Percentiles rank a stretch among this genome's conserved stretches.
Evolutionary conservation across 2,329 filamentous ascomycete genomes (phyloP).

Genomic region (Pyricularia sp.): DNA sequence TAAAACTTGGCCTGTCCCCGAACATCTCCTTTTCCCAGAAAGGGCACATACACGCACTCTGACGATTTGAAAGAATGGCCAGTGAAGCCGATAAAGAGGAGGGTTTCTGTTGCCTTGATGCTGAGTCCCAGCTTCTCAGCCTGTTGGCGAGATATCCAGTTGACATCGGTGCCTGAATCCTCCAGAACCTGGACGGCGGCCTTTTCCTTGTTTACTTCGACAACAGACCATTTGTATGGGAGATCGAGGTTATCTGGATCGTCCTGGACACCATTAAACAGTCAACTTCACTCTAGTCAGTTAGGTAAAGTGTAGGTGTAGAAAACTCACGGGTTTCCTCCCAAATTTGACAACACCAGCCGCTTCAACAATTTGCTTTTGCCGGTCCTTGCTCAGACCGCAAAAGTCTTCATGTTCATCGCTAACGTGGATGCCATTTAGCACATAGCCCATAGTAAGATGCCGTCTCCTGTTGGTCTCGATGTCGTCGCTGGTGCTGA

Average conservation of each 20-base stretch:
- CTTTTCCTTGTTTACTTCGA: background rate
- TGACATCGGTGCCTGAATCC: background rate
- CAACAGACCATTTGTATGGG: background rate
- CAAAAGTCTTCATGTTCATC: background rate
- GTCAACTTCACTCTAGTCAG: background rate
- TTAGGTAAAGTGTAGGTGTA: background rate
- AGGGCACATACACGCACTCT: background rate
- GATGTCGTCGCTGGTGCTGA: background rate
- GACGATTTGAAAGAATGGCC: background rate
- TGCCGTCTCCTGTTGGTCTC: background rate
- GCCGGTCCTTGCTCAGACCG: background rate
- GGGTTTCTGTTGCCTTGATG: background rate
- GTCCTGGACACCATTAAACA: background rate
- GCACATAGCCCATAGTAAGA: background rate
- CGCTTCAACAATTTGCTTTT: background rate
- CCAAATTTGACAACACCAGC: background rate
- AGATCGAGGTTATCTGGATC: background rate
- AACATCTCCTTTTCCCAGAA: background rate
- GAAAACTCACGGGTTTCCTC: background rate
- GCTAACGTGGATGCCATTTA: background rate
- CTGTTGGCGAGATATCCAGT: background rate
- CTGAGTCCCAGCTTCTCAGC: background rate
- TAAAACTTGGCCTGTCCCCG: background rate
- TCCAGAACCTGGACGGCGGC: background rate
- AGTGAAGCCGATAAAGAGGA: background rate